These are phyloP conservation scores for Ustilago shanxiensis DNA, from an alignment of 1,284 basidiomycete species.

Conservation along the genomic window DNA sequence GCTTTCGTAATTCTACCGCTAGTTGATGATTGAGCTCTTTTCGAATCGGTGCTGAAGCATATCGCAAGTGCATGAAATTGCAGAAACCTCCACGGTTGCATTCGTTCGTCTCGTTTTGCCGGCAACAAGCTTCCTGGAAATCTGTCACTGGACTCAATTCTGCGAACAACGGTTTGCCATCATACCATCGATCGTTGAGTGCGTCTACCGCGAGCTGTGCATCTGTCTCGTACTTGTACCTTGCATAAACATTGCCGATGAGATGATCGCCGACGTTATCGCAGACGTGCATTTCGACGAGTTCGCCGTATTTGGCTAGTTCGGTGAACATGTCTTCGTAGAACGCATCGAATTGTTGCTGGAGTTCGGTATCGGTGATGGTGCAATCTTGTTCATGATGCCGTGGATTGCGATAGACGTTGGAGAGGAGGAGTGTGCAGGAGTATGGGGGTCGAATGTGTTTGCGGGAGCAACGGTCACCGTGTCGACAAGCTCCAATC, in stretches of 20 bases:
- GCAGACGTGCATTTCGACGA: conserved; percentile 94
- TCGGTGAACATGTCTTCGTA: conserved; percentile 86
- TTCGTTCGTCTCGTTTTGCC: conserved; percentile 82
- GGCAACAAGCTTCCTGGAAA: conserved; percentile 97
- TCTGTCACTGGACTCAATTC: conserved; percentile 98
- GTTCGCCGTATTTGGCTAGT: conserved; percentile 91
- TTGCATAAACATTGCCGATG: conserved; percentile 97
- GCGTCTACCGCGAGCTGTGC: conserved; percentile 92
- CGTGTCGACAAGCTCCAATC: conserved; percentile 95
- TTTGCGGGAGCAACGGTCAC: conserved; percentile 95
- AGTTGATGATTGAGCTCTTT: conserved; percentile 64
- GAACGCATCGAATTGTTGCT: conserved; percentile 95
- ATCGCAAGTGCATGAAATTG: conserved; percentile 94
- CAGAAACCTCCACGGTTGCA: conserved; percentile 78
- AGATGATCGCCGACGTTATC: conserved; percentile 99
- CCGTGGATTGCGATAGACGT: conserved; percentile 98
- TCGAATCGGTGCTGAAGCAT: conserved; percentile 49
- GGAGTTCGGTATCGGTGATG: conserved; percentile 82
- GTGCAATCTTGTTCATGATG: conserved; percentile 84
- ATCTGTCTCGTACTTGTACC: conserved; percentile 98
- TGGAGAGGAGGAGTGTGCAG: conserved; percentile 96
- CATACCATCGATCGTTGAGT: conserved; percentile 97
- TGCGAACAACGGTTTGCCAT: conserved; percentile 94
- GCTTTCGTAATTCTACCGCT: conserved; percentile 56
- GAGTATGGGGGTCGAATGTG: conserved; percentile 98